Evolutionary conservation across 345 rosid genomes (phyloP), one percentile per base, ranked within the genome.

Genomic region (Heritiera littoralis): DNA sequence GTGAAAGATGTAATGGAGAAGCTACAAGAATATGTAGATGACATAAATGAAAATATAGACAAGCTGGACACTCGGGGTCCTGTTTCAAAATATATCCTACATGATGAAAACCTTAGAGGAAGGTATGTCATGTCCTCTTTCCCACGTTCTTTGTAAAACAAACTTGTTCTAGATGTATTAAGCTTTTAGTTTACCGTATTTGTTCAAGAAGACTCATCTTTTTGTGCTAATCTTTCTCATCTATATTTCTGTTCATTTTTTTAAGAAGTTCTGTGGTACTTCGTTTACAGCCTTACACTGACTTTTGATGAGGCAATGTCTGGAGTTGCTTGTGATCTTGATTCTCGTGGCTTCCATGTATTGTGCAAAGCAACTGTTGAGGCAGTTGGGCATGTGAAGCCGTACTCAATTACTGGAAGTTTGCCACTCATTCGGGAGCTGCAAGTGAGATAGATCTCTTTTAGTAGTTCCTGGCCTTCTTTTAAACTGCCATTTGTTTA

Each of bases 271-370:
- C 32, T 61, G 8, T 55, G 68, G 71, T 35, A n/a, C 32, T 83
- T 73, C 67, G n/a, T 75, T 68, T 55, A 60, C 87, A 97, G 99
- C 58, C 90, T 94, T 52, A 78, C 90, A 18, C 38, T 97, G 81
- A 90, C 88, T 83, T 97, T 94, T 76, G 91, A 93, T 64, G 98
- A 92, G 84, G 89, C 93, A 55, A 84, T 30, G 13, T 81, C 94
- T 74, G 98, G 99, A 81, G 97, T 94, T 86, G 99, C 98, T 28
- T 97, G 98, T 85, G 71, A 93, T 79, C 98, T 97, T 43, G 90
- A 93, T 74, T 97, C 99, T 72, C 89, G 84, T 15, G 98, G 98
- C 82, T 97, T 85, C 84, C 92, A 97, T 35, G 92, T 92, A 64
- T 80, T 94, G 75, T 92, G 93, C 84, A 90, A 94, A 84, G 98